Evolutionary conservation across 2,329 filamentous ascomycete species (phyloP).

Genomic region (Pseudocercospora fuligena): DNA sequence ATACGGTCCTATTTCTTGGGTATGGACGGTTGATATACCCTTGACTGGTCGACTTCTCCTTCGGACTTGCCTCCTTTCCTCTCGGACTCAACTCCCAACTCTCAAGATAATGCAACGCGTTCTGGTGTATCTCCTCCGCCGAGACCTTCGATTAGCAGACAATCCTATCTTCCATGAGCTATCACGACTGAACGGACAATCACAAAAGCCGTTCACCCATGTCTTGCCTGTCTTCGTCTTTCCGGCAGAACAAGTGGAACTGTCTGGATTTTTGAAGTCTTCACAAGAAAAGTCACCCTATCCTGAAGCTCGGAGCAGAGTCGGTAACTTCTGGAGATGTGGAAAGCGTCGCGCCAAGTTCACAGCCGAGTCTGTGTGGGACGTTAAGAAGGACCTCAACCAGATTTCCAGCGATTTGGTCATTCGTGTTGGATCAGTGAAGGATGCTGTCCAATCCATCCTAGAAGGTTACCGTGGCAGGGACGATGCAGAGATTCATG

Average conservation of each 20-base stretch:
- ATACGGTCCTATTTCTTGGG: not conserved
- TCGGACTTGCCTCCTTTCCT: not conserved
- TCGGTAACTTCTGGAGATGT: conserved; percentile 73
- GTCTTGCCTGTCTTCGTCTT: conserved; percentile 74
- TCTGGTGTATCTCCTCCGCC: conserved; percentile 72
- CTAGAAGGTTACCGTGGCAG: conserved; percentile 52
- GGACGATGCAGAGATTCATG: conserved; percentile 57
- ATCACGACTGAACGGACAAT: conserved; percentile 54
- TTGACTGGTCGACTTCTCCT: not conserved
- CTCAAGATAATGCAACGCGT: conserved; percentile 45
- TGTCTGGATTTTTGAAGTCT: conserved; percentile 70
- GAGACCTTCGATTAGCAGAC: conserved; percentile 74
- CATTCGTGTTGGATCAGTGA: conserved; percentile 66
- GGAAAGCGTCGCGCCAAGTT: conserved; percentile 75
- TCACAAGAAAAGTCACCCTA: conserved; percentile 64
- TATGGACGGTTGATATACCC: not conserved
- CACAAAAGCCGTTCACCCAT: conserved; percentile 60
- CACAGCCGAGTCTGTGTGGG: conserved; percentile 73
- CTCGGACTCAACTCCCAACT: not conserved
- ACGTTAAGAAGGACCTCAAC: conserved; percentile 68
- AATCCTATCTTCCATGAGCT: conserved; percentile 72
- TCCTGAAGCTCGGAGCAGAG: conserved; percentile 67
- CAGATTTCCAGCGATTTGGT: conserved; percentile 64
- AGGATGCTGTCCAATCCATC: conserved; percentile 64
- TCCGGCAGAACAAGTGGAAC: conserved; percentile 71